Conservation (phyloP, 371 early-diverging fungal species). For the Thermomucor indicae-seudaticae region DNA sequence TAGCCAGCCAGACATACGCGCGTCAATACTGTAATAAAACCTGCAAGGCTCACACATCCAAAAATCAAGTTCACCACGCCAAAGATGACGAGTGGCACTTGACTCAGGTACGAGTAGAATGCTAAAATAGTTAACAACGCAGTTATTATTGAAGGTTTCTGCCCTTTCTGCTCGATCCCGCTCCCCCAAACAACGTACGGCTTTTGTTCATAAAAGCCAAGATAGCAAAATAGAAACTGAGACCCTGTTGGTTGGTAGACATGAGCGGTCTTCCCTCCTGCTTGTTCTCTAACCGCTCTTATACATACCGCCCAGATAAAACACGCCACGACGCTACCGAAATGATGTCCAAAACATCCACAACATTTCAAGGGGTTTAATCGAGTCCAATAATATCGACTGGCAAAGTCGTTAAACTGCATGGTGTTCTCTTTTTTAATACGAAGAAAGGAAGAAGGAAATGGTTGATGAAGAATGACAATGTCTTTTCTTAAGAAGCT, state of each 20-base stretch:
- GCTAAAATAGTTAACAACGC: constrained; percentile 6
- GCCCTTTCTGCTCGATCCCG: neutral
- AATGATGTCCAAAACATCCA: constrained; percentile 21
- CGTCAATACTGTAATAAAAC: constrained; percentile 4
- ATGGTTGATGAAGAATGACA: too few species aligned
- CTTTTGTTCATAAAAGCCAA: constrained; percentile 22
- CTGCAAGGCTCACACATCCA: constrained; percentile 17
- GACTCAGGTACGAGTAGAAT: constrained; percentile 23
- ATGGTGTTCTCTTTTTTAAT: too few species aligned
- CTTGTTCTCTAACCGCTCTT: neutral
- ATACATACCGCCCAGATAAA: constrained; percentile 25
- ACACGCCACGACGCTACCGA: constrained; percentile 20
- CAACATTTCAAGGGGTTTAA: constrained; percentile 14
- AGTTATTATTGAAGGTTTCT: neutral
- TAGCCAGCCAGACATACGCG: neutral
- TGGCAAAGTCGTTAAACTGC: constrained; percentile 10
- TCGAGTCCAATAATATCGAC: constrained; percentile 14
- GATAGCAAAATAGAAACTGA: constrained; percentile 30
- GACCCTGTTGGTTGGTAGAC: constrained; percentile 10
- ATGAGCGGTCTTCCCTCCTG: neutral
- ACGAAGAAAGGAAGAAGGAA: too few species aligned
- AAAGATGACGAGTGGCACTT: constrained; percentile 19
- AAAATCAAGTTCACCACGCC: constrained; percentile 25
- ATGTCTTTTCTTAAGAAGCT: too few species aligned
- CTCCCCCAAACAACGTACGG: constrained; percentile 11